Evolutionary conservation across 2,329 filamentous ascomycete genomes (phyloP).

Genomic region (Xylogone sp.): DNA sequence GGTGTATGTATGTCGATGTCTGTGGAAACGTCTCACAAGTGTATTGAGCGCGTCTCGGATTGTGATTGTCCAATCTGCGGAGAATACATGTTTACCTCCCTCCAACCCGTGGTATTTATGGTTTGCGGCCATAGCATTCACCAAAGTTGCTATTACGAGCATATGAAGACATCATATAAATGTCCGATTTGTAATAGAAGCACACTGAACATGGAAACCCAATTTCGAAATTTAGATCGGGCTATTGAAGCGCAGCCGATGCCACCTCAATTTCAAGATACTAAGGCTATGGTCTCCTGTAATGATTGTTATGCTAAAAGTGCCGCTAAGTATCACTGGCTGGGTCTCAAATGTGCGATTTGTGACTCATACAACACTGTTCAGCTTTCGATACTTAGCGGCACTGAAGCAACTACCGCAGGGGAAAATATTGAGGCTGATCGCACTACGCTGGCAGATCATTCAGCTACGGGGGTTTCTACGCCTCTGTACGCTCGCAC

Average conservation of each 20-base stretch:
- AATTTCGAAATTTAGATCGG: slow-evolving; percentile 87
- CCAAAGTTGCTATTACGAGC: slow-evolving; percentile 79
- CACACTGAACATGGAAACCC: slow-evolving; percentile 94
- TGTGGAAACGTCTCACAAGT: slow-evolving; percentile 81
- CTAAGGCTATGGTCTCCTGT: slow-evolving; percentile 80
- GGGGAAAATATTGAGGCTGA: slow-evolving; percentile 19
- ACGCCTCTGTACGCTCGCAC: slow-evolving; percentile 6
- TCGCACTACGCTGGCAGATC: slow-evolving; percentile 11
- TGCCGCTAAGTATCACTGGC: slow-evolving; percentile 87
- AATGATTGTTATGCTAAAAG: slow-evolving; percentile 93
- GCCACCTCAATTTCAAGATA: slow-evolving; percentile 77
- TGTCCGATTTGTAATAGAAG: slow-evolving; percentile 97
- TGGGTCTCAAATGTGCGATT: slow-evolving; percentile 82
- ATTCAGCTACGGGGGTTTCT: slow-evolving; percentile 11
- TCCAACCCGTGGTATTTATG: slow-evolving; percentile 87
- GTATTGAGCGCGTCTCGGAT: slow-evolving; percentile 90
- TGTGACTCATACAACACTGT: slow-evolving; percentile 69
- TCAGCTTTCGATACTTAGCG: slow-evolving; percentile 57
- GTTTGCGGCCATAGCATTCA: slow-evolving; percentile 95
- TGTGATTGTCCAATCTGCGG: slow-evolving; percentile 96
- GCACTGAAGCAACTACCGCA: slow-evolving; percentile 20
- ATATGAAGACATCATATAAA: slow-evolving; percentile 88
- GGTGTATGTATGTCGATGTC: slow-evolving; percentile 91
- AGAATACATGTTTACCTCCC: slow-evolving; percentile 93
- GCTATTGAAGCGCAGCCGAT: slow-evolving; percentile 88